Evolutionary conservation across 78 protist species (phyloP), one percentile per base, ranked within the genome.

Genomic region (Dictyostelium intermedium): DNA sequence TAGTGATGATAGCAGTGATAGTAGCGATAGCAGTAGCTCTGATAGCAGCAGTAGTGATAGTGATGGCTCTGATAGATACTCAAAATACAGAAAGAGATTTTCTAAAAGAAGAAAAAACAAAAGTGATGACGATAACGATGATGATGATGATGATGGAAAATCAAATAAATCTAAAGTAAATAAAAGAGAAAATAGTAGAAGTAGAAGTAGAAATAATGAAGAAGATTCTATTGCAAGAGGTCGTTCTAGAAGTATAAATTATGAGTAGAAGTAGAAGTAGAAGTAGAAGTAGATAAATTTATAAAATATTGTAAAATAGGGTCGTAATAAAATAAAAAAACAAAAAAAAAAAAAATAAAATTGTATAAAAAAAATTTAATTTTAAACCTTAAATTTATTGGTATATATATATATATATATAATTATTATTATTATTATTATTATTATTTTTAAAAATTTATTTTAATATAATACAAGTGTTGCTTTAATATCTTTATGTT

Each of bases 391-490:
- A 30, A 35, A 73, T 34, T 35, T 73, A 13, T 37, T 25, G 37
- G 8, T 37, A 13, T 73, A 73, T 73, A 27, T 70, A 11, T 69
- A 69, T 69, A 20, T 69, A 18, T 13, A 10, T 72, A n/a, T n/a
- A n/a, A n/a, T n/a, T n/a, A n/a, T n/a, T n/a, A n/a, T n/a, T n/a
- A n/a, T n/a, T n/a, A n/a, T n/a, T n/a, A n/a, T n/a, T n/a, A n/a
- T n/a, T n/a, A n/a, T n/a, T n/a, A n/a, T n/a, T n/a, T n/a, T n/a
- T n/a, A n/a, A n/a, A n/a, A n/a, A n/a, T 23, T 9, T 39, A 18
- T 47, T 50, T 77, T 86, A 86, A 86, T 86, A 86, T 39, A 76
- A 72, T 77, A 86, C 73, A 37, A 86, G 63, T 23, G 92, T 41
- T 47, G 25, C 39, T 60, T 86, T 86, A 30, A 86, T 70, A 60